Conservation (phyloP, 2,329 filamentous ascomycete species). For the Orbilia blumenaviensis region DNA sequence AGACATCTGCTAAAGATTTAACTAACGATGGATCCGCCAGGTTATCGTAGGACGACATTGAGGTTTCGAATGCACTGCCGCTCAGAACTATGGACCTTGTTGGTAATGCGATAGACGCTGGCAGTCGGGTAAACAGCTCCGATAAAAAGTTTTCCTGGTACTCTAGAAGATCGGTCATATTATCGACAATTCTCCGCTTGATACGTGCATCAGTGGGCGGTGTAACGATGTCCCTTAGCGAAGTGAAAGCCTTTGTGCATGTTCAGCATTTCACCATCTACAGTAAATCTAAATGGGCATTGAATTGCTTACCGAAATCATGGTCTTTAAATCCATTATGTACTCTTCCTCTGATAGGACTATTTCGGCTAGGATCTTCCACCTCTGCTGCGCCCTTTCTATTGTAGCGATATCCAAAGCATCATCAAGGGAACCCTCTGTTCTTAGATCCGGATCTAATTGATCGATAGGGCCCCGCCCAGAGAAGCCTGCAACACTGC, state of each 20-base stretch:
- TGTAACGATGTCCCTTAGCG: constrained; percentile 19
- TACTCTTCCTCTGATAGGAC: constrained; percentile 48
- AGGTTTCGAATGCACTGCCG: constrained; percentile 12
- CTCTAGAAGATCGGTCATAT: constrained; percentile 51
- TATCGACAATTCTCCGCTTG: constrained; percentile 50
- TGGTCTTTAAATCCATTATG: constrained; percentile 51
- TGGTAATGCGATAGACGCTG: constrained; percentile 45
- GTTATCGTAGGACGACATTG: constrained; percentile 35
- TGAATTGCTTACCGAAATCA: constrained; percentile 37
- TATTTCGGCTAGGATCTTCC: constrained; percentile 51
- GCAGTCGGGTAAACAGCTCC: constrained; percentile 47
- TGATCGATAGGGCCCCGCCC: constrained; percentile 28
- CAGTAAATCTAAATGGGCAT: neutral
- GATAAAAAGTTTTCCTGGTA: constrained; percentile 47
- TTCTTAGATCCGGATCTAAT: constrained; percentile 8
- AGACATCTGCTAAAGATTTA: constrained; percentile 51
- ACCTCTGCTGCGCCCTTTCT: constrained; percentile 44
- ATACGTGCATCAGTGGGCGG: constrained; percentile 4
- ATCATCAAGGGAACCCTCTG: constrained; percentile 26
- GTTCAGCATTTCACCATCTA: neutral
- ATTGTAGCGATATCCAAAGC: constrained; percentile 44
- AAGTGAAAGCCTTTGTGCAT: constrained; percentile 30
- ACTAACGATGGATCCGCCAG: constrained; percentile 49
- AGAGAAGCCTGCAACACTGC: constrained; percentile 38
- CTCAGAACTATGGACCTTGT: neutral